Evolutionary conservation across 371 early-diverging fungal genomes (phyloP).

Genomic region (Nosema muscidifuracis): DNA sequence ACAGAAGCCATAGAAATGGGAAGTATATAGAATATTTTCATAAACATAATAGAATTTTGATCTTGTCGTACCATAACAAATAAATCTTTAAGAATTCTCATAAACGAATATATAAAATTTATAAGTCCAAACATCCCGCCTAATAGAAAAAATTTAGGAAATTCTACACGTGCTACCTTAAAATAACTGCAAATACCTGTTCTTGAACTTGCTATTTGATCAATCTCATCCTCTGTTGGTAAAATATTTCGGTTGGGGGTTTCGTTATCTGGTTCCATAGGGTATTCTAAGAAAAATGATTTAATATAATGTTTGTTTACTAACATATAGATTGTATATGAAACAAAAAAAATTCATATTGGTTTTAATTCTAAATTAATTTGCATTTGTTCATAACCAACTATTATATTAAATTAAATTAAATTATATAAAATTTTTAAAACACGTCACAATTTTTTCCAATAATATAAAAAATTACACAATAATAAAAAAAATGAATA

Average conservation of each 20-base stretch:
- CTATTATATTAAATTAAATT: background rate
- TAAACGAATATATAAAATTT: slow-evolving; percentile 62
- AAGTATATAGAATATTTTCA: slow-evolving; percentile 61
- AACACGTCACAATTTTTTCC: too few species aligned
- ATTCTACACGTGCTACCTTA: slow-evolving; percentile 59
- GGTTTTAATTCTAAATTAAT: background rate
- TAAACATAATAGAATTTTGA: slow-evolving; percentile 58
- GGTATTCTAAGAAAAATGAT: background rate
- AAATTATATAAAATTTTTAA: background rate
- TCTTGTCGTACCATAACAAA: slow-evolving; percentile 61
- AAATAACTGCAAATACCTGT: slow-evolving; percentile 45
- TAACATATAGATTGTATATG: background rate
- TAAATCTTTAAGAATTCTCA: slow-evolving; percentile 63
- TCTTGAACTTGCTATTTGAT: slow-evolving; percentile 20
- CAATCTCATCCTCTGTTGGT: slow-evolving; percentile 58
- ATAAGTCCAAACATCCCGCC: slow-evolving; percentile 60
- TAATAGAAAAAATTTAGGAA: slow-evolving; percentile 57
- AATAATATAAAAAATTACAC: too few species aligned
- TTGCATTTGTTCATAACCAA: background rate
- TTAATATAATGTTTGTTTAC: slow-evolving; percentile 5
- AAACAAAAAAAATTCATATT: background rate
- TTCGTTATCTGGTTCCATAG: slow-evolving; percentile 3
- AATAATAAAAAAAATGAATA: background rate
- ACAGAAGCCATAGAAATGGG: slow-evolving; percentile 54
- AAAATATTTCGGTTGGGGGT: background rate